A percentile compares a stretch with the other conserved stretches of the same genome.
Conservation (phyloP, 192 early-diverging fungal species). For the Coemansia sp. region DNA sequence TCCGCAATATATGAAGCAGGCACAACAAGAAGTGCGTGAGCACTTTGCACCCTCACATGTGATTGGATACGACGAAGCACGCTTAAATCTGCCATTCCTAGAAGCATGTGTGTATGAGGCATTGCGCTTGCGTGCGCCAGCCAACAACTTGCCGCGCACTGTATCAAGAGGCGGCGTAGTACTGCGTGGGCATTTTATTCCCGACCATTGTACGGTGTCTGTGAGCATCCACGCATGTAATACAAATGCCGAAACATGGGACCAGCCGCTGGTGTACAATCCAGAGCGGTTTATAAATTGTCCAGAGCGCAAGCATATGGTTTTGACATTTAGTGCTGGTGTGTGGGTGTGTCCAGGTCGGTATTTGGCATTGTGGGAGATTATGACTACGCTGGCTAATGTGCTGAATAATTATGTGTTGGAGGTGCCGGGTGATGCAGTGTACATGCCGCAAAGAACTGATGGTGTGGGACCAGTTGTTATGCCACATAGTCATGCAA, state of each 20-base stretch:
- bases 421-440: constrained; percentile 23
- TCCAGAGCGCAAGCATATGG: constrained; percentile 8
- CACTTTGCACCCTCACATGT: constrained; percentile 10
- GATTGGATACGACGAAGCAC: constrained; percentile 30
- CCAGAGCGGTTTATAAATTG: constrained; percentile 29
- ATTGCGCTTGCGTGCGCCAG: constrained; percentile 31
- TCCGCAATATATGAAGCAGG: constrained; percentile 16
- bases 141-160: constrained; percentile 27
- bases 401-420: constrained; percentile 32
- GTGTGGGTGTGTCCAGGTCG: constrained; percentile 41
- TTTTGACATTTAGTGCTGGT: constrained; percentile 45
- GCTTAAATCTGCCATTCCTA: constrained; percentile 24
- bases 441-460: constrained; percentile 21
- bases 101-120: constrained; percentile 49
- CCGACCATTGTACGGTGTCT: constrained; percentile 33
- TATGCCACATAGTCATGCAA: constrained; percentile 19
- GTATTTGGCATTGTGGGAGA: constrained; percentile 40
- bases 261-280: constrained; percentile 12
- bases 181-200: constrained; percentile 34
- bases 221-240: constrained; percentile 27
- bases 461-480: constrained; percentile 15
- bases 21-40: constrained; percentile 18
- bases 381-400: constrained; percentile 39
- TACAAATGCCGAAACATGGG: constrained; percentile 15
- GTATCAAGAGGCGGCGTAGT: constrained; percentile 40